Evolutionary conservation across 371 early-diverging fungal genomes (phyloP).

Genomic region (Apophysomyces variabilis): DNA sequence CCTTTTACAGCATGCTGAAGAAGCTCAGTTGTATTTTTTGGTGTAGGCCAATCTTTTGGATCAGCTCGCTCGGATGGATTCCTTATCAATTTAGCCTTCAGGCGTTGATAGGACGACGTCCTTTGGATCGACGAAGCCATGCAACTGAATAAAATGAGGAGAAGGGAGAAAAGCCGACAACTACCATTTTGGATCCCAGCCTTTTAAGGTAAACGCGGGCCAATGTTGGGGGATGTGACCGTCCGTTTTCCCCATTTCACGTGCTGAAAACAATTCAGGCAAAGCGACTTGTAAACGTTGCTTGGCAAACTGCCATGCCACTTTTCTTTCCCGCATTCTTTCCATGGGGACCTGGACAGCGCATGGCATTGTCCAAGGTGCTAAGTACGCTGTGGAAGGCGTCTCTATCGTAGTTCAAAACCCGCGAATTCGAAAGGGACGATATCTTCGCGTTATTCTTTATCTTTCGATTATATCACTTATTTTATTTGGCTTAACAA

Average conservation of each 20-base stretch:
- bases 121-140: constrained; percentile 2
- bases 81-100: constrained; percentile 43
- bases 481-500: constrained; percentile 36
- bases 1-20: constrained; percentile 52
- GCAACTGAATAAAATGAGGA: not conserved
- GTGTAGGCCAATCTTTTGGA: constrained; percentile 44
- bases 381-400: constrained; percentile 53
- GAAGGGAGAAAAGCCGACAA: constrained; percentile 4
- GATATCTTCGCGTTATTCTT: constrained; percentile 51
- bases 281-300: not conserved
- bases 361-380: constrained; percentile 45
- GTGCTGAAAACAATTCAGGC: constrained; percentile 7
- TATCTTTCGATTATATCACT: constrained; percentile 56
- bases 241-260: not conserved
- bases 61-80: constrained; percentile 39
- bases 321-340: constrained; percentile 16
- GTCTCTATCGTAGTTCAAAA: constrained; percentile 51
- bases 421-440: constrained; percentile 54
- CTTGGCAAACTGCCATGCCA: constrained; percentile 9
- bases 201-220: constrained; percentile 4
- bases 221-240: not conserved
- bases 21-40: constrained; percentile 37
- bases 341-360: constrained; percentile 49
- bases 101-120: constrained; percentile 42
- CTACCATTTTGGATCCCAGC: not conserved